Percentiles rank a stretch among this genome's conserved stretches.
These are phyloP conservation scores for Pythium pyrilobum DNA, from an alignment of 352 stramenopile genomes.

Conservation along the genomic window DNA sequence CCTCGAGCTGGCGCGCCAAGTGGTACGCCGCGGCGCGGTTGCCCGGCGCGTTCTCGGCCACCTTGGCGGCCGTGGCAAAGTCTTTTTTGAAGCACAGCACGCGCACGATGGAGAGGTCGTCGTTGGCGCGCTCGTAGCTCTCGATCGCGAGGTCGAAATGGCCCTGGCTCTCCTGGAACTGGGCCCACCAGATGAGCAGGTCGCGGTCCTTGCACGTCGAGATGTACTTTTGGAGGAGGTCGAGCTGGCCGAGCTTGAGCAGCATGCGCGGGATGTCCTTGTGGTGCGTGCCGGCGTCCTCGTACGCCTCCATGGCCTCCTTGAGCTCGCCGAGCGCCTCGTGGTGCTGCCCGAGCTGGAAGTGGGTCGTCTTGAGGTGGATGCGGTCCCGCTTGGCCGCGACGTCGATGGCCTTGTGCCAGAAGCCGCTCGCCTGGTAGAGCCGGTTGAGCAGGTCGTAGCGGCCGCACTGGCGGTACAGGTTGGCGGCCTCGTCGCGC, in stretches of 20 bases:
- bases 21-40: constrained; percentile 82
- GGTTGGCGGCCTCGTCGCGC: constrained; percentile 84
- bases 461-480: constrained; percentile 89
- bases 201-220: constrained; percentile 79
- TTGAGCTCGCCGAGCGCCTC: constrained; percentile 85
- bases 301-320: constrained; percentile 90
- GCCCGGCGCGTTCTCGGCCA: constrained; percentile 66
- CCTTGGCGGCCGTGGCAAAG: constrained; percentile 73
- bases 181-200: constrained; percentile 91
- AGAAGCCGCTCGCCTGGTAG: constrained; percentile 88
- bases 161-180: constrained; percentile 90
- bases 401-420: constrained; percentile 88
- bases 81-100: constrained; percentile 90
- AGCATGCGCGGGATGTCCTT: constrained; percentile 94
- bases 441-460: constrained; percentile 92
- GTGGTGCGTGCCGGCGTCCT: constrained; percentile 83
- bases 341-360: constrained; percentile 86
- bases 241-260: constrained; percentile 81
- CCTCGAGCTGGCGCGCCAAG: constrained; percentile 85
- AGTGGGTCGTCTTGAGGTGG: constrained; percentile 89
- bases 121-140: constrained; percentile 85
- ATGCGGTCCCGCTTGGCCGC: constrained; percentile 88
- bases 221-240: constrained; percentile 91
- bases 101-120: constrained; percentile 89
- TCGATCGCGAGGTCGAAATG: constrained; percentile 84